These are phyloP conservation scores for Metarhizium guizhouense DNA, from an alignment of 2,329 filamentous ascomycete genomes.

Conservation along the genomic window DNA sequence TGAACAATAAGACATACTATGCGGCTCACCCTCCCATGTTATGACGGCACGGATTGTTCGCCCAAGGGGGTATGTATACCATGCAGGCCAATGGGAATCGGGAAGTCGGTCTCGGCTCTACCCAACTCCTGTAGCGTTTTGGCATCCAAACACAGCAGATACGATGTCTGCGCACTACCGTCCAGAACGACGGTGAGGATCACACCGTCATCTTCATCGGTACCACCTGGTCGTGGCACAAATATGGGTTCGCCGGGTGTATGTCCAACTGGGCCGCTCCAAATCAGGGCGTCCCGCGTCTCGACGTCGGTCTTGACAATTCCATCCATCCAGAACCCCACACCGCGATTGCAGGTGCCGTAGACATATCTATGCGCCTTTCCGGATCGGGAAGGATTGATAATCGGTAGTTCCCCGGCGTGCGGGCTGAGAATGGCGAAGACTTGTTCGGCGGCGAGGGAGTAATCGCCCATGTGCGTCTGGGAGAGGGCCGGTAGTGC, in stretches of 20 bases:
- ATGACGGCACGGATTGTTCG: neutral
- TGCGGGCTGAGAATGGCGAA: conserved; percentile 43
- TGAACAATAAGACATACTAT: neutral
- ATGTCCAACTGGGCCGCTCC: conserved; percentile 49
- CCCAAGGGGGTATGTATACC: conserved; percentile 34
- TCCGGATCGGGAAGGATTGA: conserved; percentile 49
- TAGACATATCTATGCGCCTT: conserved; percentile 53
- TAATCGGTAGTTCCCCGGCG: conserved; percentile 54
- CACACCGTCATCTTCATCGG: conserved; percentile 54
- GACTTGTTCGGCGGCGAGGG: conserved; percentile 21
- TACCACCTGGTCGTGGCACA: conserved; percentile 34
- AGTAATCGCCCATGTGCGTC: conserved; percentile 7
- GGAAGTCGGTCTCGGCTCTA: conserved; percentile 51
- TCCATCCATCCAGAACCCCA: conserved; percentile 51
- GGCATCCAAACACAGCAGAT: conserved; percentile 57
- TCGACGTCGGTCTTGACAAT: conserved; percentile 57
- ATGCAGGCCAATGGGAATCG: conserved; percentile 58
- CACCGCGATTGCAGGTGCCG: conserved; percentile 43
- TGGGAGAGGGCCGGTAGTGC: conserved; percentile 17
- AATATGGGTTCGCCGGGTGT: conserved; percentile 65
- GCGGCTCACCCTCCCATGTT: neutral
- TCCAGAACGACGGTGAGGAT: conserved; percentile 57
- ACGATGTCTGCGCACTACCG: conserved; percentile 48
- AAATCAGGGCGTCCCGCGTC: conserved; percentile 42
- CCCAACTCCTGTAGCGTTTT: conserved; percentile 54